phyloP scores from a whole-genome alignment of 805 yeast genomes.

The Komagataella mondaviorum region DNA sequence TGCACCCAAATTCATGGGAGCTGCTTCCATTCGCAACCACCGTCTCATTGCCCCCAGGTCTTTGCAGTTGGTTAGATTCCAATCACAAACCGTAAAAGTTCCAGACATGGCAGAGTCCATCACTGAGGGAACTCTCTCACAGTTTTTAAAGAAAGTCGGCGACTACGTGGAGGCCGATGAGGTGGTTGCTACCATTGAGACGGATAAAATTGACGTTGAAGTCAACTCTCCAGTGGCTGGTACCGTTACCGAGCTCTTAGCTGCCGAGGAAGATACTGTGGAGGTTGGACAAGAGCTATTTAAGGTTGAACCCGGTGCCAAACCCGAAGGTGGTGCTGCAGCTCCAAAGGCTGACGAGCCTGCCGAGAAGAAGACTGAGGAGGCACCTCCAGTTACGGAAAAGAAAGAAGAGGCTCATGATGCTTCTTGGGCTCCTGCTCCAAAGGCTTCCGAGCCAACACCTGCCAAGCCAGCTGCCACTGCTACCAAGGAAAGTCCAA shows the following conservation, averaged over 20 bases:
- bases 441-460: slow-evolving; percentile 17
- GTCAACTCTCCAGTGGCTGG: slow-evolving; percentile 93
- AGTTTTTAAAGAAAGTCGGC: slow-evolving; percentile 63
- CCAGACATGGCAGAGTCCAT: slow-evolving; percentile 99
- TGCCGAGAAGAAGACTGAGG: slow-evolving; percentile 9
- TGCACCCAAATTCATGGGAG: background rate
- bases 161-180: slow-evolving; percentile 82
- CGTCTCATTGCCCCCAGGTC: background rate
- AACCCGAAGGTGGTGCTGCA: slow-evolving; percentile 46
- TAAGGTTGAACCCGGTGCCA: slow-evolving; percentile 70
- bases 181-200: slow-evolving; percentile 90
- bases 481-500: slow-evolving; percentile 17
- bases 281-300: slow-evolving; percentile 90
- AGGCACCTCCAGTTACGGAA: slow-evolving; percentile 12
- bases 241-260: slow-evolving; percentile 74
- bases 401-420: slow-evolving; percentile 8
- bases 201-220: slow-evolving; percentile 95
- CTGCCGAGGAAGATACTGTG: slow-evolving; percentile 81
- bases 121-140: slow-evolving; percentile 85
- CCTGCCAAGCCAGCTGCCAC: slow-evolving; percentile 18
- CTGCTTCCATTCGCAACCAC: background rate
- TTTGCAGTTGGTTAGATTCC: slow-evolving; percentile 11
- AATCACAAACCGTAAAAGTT: slow-evolving; percentile 54
- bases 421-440: slow-evolving; percentile 9
- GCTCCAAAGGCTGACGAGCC: slow-evolving; percentile 17